Conservation (phyloP, 768 basidiomycete genomes). For the Hypholoma sublateritium region DNA sequence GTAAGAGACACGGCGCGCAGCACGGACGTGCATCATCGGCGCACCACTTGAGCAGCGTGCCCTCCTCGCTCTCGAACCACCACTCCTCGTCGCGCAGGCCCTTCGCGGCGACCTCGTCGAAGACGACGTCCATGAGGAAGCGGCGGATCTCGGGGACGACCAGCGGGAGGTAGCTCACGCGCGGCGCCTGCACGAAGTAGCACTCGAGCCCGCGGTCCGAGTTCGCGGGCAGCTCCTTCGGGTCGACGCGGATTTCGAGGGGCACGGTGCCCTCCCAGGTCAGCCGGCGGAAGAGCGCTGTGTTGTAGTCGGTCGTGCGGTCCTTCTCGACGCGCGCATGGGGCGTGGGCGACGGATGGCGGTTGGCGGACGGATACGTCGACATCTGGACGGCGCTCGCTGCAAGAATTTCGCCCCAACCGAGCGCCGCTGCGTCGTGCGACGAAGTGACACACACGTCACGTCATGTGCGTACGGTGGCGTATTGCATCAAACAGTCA, state of each 20-base stretch:
- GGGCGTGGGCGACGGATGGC: conserved; percentile 35
- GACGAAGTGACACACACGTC: conserved; percentile 12
- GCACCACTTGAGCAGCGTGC: conserved; percentile 84
- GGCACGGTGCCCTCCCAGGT: conserved; percentile 92
- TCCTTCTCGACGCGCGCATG: conserved; percentile 32
- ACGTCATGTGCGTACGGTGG: conserved; percentile 30
- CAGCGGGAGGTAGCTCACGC: conserved; percentile 91
- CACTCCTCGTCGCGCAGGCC: conserved; percentile 85
- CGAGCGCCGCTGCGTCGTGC: conserved; percentile 4
- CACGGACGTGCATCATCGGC: conserved; percentile 23
- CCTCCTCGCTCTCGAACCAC: conserved; percentile 96
- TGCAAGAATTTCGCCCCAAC: neutral
- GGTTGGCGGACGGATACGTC: conserved; percentile 51
- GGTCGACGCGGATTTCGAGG: conserved; percentile 84
- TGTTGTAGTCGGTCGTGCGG: conserved; percentile 50
- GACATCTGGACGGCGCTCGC: conserved; percentile 36
- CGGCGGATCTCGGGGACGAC: conserved; percentile 85
- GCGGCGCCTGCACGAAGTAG: conserved; percentile 88
- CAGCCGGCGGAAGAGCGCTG: conserved; percentile 82
- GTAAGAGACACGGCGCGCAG: neutral
- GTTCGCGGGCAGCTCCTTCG: conserved; percentile 87
- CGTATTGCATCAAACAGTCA: conserved; percentile 13
- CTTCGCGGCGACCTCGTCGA: conserved; percentile 81
- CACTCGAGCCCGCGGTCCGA: conserved; percentile 87
- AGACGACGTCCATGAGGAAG: conserved; percentile 89